Base-by-base conservation (phyloP, 805 yeast genomes). In the Wickerhamomyces pijperi region DNA sequence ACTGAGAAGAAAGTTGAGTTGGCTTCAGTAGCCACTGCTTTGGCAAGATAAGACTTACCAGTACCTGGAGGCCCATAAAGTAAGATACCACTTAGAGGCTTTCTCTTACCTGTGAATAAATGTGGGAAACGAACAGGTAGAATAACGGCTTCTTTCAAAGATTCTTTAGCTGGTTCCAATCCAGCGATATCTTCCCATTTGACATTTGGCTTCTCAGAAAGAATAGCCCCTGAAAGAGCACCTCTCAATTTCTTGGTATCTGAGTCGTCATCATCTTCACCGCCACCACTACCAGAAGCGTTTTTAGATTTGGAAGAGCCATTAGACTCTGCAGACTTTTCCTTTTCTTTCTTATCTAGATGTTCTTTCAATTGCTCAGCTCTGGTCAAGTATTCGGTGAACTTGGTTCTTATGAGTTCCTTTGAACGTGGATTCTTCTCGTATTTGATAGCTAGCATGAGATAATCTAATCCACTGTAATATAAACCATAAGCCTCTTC, bases 11-110 rank as follows among this genome's bases (percentile, higher is more conserved):
- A 92, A 0, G 98, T 92, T 0, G 97, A 85, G 58, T 90, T 87
- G 37, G 97, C 96, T 54, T 92, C 98, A 0, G 98, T 92, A 19
- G 98, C 98, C 8, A 92, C 97, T 0, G 98, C 98, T 58, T 92
- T 92, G 11, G 98, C 98, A 42, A 92, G 65, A 55, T 80, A 92
- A 2, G 97, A 90, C 55, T 92, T 92, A 68, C 98, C 98, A 0
- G 98, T 92, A 53, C 98, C 98, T 3, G 98, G 98, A 17, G 94
- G 94, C 0, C 94, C 94, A 53, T 83, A 84, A 18, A 92, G 64
- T 36, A 92, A 61, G 36, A 92, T 90, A 35, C 98, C 98, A 5
- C 84, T 69, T 3, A 90, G 78, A 2, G 98, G 98, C 55, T 85
- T 84, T 46, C 98, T 73, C 57, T 86, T 90, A 1, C 98, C 98